Percentiles rank a stretch among this genome's conserved stretches.
phyloP scores from a whole-genome alignment of 2,329 filamentous ascomycete genomes.

The Plenodomus tracheiphilus region DNA sequence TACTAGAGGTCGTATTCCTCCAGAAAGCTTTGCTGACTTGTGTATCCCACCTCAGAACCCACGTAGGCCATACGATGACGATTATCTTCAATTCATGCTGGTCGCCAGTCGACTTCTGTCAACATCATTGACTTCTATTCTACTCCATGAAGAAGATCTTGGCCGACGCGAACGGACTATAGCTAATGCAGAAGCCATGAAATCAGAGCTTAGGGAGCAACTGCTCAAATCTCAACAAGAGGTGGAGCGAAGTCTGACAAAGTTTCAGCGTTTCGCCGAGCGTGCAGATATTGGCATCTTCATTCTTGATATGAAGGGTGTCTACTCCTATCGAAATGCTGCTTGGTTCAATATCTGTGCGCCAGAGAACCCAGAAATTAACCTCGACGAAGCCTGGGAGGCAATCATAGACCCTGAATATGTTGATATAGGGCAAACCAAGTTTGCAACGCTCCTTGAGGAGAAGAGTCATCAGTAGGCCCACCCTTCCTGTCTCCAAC shows the following conservation, averaged over 20 bases:
- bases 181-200: slow-evolving; percentile 37
- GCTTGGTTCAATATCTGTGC: slow-evolving; percentile 39
- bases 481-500: not conserved
- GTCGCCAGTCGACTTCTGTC: slow-evolving; percentile 42
- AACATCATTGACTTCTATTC: slow-evolving; percentile 45
- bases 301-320: slow-evolving; percentile 39
- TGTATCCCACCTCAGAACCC: slow-evolving; percentile 25
- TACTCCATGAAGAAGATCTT: slow-evolving; percentile 46
- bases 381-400: slow-evolving; percentile 23
- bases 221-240: slow-evolving; percentile 37
- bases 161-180: slow-evolving; percentile 41
- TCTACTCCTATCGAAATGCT: slow-evolving; percentile 39
- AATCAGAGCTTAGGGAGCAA: slow-evolving; percentile 41
- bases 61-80: slow-evolving; percentile 43
- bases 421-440: slow-evolving; percentile 10
- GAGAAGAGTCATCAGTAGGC: slow-evolving; percentile 24
- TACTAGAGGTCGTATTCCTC: no score
- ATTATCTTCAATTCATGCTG: slow-evolving; percentile 44
- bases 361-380: slow-evolving; percentile 10
- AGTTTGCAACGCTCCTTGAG: slow-evolving; percentile 14
- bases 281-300: slow-evolving; percentile 48
- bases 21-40: not conserved
- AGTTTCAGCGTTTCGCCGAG: slow-evolving; percentile 47
- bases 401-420: slow-evolving; percentile 21
- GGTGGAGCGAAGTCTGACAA: slow-evolving; percentile 34